These are phyloP conservation scores for Otatea glauca DNA, from an alignment of 176 grass and related monocot species.

Conservation along the genomic window DNA sequence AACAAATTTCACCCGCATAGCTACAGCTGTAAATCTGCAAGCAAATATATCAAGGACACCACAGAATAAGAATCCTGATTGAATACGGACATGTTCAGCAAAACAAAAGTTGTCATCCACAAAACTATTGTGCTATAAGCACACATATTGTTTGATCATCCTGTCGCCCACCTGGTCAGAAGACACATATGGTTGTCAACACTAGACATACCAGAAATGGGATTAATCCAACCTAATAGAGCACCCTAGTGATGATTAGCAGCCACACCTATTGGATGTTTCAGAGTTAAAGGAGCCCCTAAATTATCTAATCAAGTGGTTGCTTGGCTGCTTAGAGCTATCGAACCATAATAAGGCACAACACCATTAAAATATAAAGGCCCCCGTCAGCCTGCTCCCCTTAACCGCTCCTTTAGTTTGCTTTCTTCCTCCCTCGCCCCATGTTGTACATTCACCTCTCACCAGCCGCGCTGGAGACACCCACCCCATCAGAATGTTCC, in stretches of 20 bases:
- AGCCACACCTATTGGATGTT: not conserved
- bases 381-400: not conserved
- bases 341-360: not conserved
- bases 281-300: not conserved
- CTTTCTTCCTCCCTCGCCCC: not conserved
- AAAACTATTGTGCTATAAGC: conserved; percentile 6
- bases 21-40: conserved; percentile 81
- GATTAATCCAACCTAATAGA: not conserved
- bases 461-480: not conserved
- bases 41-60: conserved; percentile 18
- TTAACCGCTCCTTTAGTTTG: not conserved
- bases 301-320: not conserved
- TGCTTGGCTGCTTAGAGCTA: not conserved
- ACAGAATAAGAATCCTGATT: not conserved
- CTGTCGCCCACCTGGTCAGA: not conserved
- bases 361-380: not conserved
- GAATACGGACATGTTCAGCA: not conserved
- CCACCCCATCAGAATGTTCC: not conserved
- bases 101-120: not conserved
- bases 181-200: not conserved
- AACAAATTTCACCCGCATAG: conserved; percentile 72
- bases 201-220: not conserved
- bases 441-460: not conserved
- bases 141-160: not conserved
- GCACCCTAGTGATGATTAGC: not conserved